These are phyloP conservation scores for Lotmaria passim DNA, from an alignment of 208 protist genomes.

Conservation along the genomic window DNA sequence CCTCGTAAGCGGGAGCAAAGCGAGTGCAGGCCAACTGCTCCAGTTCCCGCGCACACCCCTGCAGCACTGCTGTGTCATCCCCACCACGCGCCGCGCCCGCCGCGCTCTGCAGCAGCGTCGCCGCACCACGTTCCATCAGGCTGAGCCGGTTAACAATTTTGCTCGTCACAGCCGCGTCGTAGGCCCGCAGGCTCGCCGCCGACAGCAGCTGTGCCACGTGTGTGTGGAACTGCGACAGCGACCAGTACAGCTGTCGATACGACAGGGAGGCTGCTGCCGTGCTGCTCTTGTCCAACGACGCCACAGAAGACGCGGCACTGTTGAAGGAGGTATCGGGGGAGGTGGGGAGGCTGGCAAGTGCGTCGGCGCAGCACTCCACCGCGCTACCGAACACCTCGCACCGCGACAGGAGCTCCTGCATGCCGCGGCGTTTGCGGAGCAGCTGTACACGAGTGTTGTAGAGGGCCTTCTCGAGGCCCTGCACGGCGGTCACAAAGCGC, in stretches of 20 bases:
- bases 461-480: background rate
- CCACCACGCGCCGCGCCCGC: background rate
- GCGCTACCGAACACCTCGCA: background rate
- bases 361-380: conserved; percentile 5
- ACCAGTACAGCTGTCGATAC: conserved; percentile 14
- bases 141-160: conserved; percentile 9
- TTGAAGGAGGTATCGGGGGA: background rate
- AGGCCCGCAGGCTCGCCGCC: conserved; percentile 4
- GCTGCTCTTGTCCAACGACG: background rate
- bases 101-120: background rate
- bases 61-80: background rate
- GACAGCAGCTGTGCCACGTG: conserved; percentile 14
- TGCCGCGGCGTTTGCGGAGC: background rate
- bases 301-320: background rate
- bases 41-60: conserved; percentile 16
- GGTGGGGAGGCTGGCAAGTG: conserved; percentile 1
- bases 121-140: conserved; percentile 14
- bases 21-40: conserved; percentile 10
- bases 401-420: conserved; percentile 6
- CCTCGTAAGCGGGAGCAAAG: conserved; percentile 10
- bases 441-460: background rate
- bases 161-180: conserved; percentile 14
- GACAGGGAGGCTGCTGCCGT: background rate
- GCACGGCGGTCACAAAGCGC: background rate
- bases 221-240: conserved; percentile 17